Evolutionary conservation across 2,329 filamentous ascomycete species (phyloP).

Genomic region (Cercospora nicotianae): DNA sequence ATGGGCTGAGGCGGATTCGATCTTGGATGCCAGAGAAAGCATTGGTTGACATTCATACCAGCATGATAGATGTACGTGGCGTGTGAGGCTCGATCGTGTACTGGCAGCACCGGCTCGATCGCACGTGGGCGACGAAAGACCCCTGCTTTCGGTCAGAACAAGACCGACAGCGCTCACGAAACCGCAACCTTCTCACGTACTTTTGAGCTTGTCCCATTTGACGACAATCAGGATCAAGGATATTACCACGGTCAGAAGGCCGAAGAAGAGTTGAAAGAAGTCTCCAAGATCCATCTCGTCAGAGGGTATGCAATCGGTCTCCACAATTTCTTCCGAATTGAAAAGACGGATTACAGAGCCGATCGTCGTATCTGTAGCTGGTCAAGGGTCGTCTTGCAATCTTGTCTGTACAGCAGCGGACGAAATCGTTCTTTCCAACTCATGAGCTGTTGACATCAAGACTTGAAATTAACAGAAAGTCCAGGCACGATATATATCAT

Average conservation of each 20-base stretch:
- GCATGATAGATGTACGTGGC: not conserved
- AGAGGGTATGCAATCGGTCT: no score
- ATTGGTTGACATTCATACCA: not conserved
- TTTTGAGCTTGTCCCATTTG: not conserved
- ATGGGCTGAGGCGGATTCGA: not conserved
- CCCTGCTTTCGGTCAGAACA: not conserved
- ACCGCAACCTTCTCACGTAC: not conserved
- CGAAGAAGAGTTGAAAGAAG: not conserved
- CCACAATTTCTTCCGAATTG: not conserved
- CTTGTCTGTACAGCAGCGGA: not conserved
- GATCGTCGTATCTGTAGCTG: not conserved
- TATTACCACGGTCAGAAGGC: not conserved
- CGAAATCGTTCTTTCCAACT: not conserved
- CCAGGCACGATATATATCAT: no score
- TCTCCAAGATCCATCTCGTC: not conserved
- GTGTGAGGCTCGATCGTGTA: not conserved
- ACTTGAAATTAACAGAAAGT: no score
- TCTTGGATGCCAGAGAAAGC: not conserved
- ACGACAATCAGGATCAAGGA: not conserved
- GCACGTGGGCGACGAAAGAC: not conserved
- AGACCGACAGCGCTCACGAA: not conserved
- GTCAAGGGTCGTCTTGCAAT: not conserved
- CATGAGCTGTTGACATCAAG: no score
- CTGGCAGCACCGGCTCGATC: not conserved
- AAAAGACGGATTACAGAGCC: not conserved